A percentile compares a stretch with the other conserved stretches of the same genome.
phyloP scores from a whole-genome alignment of 2,329 filamentous ascomycete genomes.

The Sporothrix variecibatus region DNA sequence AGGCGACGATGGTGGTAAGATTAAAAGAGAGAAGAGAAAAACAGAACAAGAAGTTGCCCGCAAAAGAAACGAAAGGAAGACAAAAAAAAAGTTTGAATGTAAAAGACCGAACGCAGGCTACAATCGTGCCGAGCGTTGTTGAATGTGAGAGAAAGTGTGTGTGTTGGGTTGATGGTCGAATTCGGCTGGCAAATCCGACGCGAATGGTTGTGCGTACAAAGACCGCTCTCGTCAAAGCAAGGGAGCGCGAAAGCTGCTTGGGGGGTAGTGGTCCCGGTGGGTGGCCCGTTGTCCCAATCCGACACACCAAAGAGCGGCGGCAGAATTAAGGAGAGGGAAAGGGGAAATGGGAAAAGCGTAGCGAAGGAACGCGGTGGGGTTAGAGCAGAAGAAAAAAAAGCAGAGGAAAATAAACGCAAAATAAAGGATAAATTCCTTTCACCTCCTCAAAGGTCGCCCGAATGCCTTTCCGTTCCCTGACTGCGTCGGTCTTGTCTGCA shows the following conservation, averaged over 20 bases:
- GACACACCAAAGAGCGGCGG: slow-evolving; percentile 3
- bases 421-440: slow-evolving; percentile 15
- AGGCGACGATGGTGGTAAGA: slow-evolving; percentile 2
- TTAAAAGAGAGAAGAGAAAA: background rate
- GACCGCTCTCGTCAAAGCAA: slow-evolving; percentile 9
- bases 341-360: slow-evolving; percentile 16
- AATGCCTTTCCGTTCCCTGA: background rate
- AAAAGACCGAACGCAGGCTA: background rate
- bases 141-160: background rate
- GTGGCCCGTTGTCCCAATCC: background rate
- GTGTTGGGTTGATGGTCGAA: slow-evolving; percentile 15
- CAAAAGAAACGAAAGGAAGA: slow-evolving; percentile 9
- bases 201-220: slow-evolving; percentile 15
- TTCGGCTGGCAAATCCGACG: slow-evolving; percentile 20
- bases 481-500: background rate
- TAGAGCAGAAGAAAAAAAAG: background rate
- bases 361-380: slow-evolving; percentile 19
- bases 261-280: background rate
- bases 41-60: background rate
- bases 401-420: too few relatives aligned
- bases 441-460: background rate
- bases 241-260: slow-evolving; percentile 19
- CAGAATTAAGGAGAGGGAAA: slow-evolving; percentile 22
- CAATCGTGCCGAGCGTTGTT: background rate
- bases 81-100: background rate